Percentiles rank a stretch among this genome's conserved stretches.
Evolutionary conservation across 768 basidiomycete genomes (phyloP).

Genomic region (Bullera alba): DNA sequence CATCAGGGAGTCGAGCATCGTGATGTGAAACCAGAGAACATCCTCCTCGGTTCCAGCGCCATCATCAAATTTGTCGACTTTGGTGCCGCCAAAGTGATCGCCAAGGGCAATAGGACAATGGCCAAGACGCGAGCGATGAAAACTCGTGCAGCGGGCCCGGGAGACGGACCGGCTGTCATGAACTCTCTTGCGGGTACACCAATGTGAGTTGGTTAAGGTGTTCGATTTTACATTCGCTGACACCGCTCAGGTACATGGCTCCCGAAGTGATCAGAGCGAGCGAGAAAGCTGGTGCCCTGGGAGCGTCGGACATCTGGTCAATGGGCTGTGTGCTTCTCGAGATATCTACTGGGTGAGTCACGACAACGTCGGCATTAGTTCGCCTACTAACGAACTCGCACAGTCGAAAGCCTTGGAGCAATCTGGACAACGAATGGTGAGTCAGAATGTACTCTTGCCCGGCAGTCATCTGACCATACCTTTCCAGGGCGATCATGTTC

Average conservation of each 20-base stretch:
- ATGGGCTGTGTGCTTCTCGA: slow-evolving; percentile 96
- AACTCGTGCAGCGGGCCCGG: slow-evolving; percentile 8
- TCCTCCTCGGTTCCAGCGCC: slow-evolving; percentile 58
- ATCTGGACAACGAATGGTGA: slow-evolving; percentile 97
- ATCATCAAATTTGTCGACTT: slow-evolving; percentile 96
- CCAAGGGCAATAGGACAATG: slow-evolving; percentile 73
- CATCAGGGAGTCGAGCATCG: slow-evolving; percentile 72
- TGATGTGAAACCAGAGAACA: slow-evolving; percentile 98
- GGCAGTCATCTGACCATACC: slow-evolving; percentile 2
- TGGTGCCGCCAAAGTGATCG: slow-evolving; percentile 92
- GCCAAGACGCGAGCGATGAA: slow-evolving; percentile 46
- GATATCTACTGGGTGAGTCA: slow-evolving; percentile 70
- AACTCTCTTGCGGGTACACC: slow-evolving; percentile 94
- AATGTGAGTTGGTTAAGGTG: slow-evolving; percentile 52
- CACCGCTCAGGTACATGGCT: slow-evolving; percentile 68
- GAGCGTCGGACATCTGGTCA: slow-evolving; percentile 98
- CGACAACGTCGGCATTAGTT: neutral
- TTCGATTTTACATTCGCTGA: neutral
- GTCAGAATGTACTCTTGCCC: slow-evolving; percentile 20
- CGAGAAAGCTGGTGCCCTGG: slow-evolving; percentile 74
- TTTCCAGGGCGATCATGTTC: slow-evolving; percentile 95
- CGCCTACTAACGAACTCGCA: neutral
- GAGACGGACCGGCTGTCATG: slow-evolving; percentile 45
- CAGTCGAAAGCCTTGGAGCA: slow-evolving; percentile 88
- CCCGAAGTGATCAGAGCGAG: slow-evolving; percentile 91